Evolutionary conservation across 1,284 basidiomycete genomes (phyloP), one percentile per base, ranked within the genome.

Genomic region (Fomes fomentarius): DNA sequence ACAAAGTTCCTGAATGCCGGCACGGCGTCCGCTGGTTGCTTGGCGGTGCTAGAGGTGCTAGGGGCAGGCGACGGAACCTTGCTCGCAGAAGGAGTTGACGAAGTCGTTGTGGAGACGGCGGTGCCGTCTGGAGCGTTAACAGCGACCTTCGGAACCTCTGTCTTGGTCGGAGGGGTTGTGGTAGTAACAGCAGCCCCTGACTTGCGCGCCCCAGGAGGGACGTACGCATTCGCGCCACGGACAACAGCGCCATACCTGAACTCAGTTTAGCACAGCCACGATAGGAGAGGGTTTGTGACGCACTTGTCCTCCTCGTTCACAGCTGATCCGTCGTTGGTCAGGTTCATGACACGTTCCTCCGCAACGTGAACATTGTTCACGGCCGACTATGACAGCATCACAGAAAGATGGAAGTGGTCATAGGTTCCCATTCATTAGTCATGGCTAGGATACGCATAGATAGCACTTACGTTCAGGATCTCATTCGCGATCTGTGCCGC

Each of bases 221-320:
- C 85, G 68, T 99, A 98, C 25, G 96, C 96, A 66, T 91, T 91
- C 19, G 88, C 82, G 42, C 87, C 82, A 54, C 96, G 90, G 43
- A 93, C 87, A 35, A 99, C 96, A 31, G 94, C 94, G 57, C 93
- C 92, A 71, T 96, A 98, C 71, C 93, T 96, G 65, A 26, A 52
- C 52, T 63, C 57, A 33, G 54, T 46, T 57, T 34, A 54, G 46
- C 56, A 54, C 54, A 50, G 51, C 61, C 58, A 50, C 57, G 42
- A 28, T 58, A 49, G 51, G 34, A 47, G 22, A 41, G 14, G 45
- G 61, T 56, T 28, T 17, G 31, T 33, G 60, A 42, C 25, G 77
- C 65, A 94, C 93, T 94, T 96, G 77, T 98, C 95, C 74, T 98
- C 97, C 74, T 99, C 96, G 69, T 96, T 93, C 54, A 80, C 71